These are phyloP conservation scores for Lasiodiplodia hormozganensis DNA, from an alignment of 2,329 filamentous ascomycete genomes.

Conservation along the genomic window DNA sequence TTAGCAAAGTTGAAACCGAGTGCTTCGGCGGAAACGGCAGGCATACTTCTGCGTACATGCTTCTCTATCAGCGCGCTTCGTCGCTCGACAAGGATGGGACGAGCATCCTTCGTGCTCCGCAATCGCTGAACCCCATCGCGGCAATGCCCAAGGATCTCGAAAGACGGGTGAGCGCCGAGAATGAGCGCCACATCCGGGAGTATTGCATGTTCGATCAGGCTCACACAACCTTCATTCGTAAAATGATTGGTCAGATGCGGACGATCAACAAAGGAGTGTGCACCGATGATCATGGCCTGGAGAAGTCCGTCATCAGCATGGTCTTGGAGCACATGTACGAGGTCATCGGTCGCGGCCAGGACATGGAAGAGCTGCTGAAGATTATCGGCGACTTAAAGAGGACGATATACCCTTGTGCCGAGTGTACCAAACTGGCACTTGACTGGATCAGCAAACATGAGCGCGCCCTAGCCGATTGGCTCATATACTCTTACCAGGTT, in stretches of 20 bases:
- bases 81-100: slow-evolving; percentile 57
- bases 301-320: slow-evolving; percentile 61
- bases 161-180: slow-evolving; percentile 71
- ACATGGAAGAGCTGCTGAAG: slow-evolving; percentile 66
- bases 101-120: slow-evolving; percentile 48
- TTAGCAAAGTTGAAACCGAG: slow-evolving; percentile 73
- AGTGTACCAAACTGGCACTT: slow-evolving; percentile 46
- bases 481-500: slow-evolving; percentile 17
- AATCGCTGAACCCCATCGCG: slow-evolving; percentile 55
- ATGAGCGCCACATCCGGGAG: slow-evolving; percentile 74
- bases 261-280: slow-evolving; percentile 58
- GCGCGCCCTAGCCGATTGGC: slow-evolving; percentile 17
- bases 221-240: slow-evolving; percentile 71
- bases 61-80: slow-evolving; percentile 89
- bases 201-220: slow-evolving; percentile 80
- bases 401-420: slow-evolving; percentile 58
- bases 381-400: slow-evolving; percentile 61
- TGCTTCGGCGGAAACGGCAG: slow-evolving; percentile 41
- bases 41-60: slow-evolving; percentile 79
- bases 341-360: slow-evolving; percentile 74
- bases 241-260: slow-evolving; percentile 65
- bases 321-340: slow-evolving; percentile 75
- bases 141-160: slow-evolving; percentile 54
- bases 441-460: slow-evolving; percentile 19
- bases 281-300: slow-evolving; percentile 55